phyloP scores from a whole-genome alignment of 805 yeast genomes.

The Metschnikowia orientalis region DNA sequence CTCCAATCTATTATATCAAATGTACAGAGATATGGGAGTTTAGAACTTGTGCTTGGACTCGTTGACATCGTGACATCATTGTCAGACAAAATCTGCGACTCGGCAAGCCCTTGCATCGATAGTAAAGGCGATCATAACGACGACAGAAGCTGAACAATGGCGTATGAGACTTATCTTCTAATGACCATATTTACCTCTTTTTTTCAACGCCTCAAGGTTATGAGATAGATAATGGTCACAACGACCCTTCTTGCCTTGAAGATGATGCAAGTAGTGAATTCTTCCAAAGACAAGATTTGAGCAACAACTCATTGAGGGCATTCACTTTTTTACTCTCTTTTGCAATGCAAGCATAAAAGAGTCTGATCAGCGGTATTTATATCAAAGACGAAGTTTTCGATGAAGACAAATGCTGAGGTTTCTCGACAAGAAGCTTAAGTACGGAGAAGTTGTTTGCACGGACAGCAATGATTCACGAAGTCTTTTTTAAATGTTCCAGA shows the following conservation, averaged over 20 bases:
- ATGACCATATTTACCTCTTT: slow-evolving; percentile 54
- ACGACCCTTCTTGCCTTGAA: slow-evolving; percentile 49
- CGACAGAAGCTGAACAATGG: slow-evolving; percentile 74
- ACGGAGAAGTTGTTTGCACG: slow-evolving; percentile 42
- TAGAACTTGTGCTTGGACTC: slow-evolving; percentile 51
- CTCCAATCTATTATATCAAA: slow-evolving; percentile 61
- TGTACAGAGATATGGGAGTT: slow-evolving; percentile 69
- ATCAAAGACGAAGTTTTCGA: slow-evolving; percentile 68
- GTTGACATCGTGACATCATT: slow-evolving; percentile 44
- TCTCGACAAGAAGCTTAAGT: slow-evolving; percentile 44
- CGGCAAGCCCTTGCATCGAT: slow-evolving; percentile 42
- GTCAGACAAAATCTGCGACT: slow-evolving; percentile 23
- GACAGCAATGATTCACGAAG: slow-evolving; percentile 62
- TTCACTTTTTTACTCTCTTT: slow-evolving; percentile 44
- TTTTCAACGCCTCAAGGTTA: slow-evolving; percentile 44
- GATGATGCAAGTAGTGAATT: slow-evolving; percentile 47
- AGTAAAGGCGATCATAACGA: slow-evolving; percentile 73
- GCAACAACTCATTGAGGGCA: slow-evolving; percentile 41
- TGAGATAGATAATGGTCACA: slow-evolving; percentile 73
- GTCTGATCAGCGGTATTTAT: slow-evolving; percentile 49
- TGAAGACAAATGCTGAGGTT: slow-evolving; percentile 47
- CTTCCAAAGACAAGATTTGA: slow-evolving; percentile 40
- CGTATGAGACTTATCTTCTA: slow-evolving; percentile 65
- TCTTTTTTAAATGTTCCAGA: too few relatives aligned
- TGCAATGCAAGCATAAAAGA: slow-evolving; percentile 61